Base-by-base conservation (phyloP, 73 alveolate species). In the Durusdinium trenchii region DNA sequence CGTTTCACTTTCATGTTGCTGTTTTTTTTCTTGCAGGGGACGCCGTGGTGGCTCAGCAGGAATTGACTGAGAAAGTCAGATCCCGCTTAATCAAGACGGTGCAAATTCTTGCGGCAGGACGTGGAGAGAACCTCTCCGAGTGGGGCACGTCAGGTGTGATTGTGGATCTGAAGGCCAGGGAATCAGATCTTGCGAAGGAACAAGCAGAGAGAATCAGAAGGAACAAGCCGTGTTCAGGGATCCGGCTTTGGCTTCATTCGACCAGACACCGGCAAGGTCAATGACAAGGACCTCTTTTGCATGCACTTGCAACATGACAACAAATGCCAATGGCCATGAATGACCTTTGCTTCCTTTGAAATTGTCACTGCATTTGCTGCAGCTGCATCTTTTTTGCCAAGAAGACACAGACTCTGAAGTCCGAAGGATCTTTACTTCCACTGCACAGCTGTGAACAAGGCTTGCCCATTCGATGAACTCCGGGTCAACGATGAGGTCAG, bases 361-460 rank as follows among this genome's bases (percentile, higher is more conserved):
- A 3, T 16, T 43, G 64, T 12, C 0, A 57, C 26, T 4, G 0
- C 52, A 20, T 36, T 1, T 54, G 51, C 35, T 36, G 6, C 32
- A 40, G 57, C 38, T 23, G n/a, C 73, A 60, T 60, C 4, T 23
- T 23, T 60, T 2, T 60, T 23, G 6, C 73, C 30, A n/a, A n/a
- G n/a, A n/a, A n/a, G n/a, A n/a, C n/a, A n/a, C n/a, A n/a, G n/a
- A 60, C 30, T 32, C 73, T 60, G 1, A 57, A 57, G 0, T n/a
- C n/a, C n/a, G n/a, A 45, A 89, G 96, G 96, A 89, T 69, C 96
- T 89, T 45, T 89, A 89, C 86, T 89, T 89, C 96, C 96, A 89
- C 96, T 89, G 96, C 96, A 89, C 96, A 46, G 96, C 96, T 47
- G 96, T 89, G 96, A 89, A 64, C 96, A 89, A 89, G 83, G 43